Base-by-base conservation (phyloP, 2,329 filamentous ascomycete genomes). In the Cordyceps javanica region DNA sequence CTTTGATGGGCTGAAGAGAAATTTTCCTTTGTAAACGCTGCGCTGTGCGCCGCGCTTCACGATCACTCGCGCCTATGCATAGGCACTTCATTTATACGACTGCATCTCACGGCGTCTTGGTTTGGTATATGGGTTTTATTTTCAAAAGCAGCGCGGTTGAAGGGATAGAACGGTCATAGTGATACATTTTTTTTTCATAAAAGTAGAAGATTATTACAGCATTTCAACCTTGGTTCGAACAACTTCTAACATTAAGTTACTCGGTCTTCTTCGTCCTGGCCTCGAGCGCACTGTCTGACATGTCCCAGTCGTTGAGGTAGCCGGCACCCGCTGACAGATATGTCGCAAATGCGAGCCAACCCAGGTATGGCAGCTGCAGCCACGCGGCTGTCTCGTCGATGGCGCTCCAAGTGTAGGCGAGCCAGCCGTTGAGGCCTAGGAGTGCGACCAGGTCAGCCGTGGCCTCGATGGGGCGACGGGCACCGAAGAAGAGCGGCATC, bases 401-500 rank as follows among this genome's bases (percentile, higher is more conserved):
- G 61, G 84, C 77, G 60, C 83, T 83, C 86, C 90, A 97, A 59
- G 89, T 74, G 66, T 88, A 89, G 14, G 89, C 81, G 52, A 97
- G 73, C 65, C 91, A 92, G 7, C 80, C 82, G 49, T 90, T 89
- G 30, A 87, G 76, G 9, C 88, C 90, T 0, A 87, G 77, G 9
- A 97, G 77, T 0, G 86, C 80, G 28, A 89, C 73, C 52, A 96
- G 87, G 69, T 97, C 90, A 28, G 81, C 80, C 7, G 90, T 84
- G 3, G 92, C 91, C 67, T 85, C 82, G 54, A 87, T 78, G 1
- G 91, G 91, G 16, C 83, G 82, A 62, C 87, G 86, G 52, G 87
- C 68, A n/a, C 82, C 81, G 69, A 96, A 97, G 81, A 97, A 97
- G 11, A 97, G 81, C 13, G 93, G 93, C 82, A 91, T 97, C 90